These are phyloP conservation scores for Didymella exigua DNA, from an alignment of 2,329 filamentous ascomycete species.

Conservation along the genomic window DNA sequence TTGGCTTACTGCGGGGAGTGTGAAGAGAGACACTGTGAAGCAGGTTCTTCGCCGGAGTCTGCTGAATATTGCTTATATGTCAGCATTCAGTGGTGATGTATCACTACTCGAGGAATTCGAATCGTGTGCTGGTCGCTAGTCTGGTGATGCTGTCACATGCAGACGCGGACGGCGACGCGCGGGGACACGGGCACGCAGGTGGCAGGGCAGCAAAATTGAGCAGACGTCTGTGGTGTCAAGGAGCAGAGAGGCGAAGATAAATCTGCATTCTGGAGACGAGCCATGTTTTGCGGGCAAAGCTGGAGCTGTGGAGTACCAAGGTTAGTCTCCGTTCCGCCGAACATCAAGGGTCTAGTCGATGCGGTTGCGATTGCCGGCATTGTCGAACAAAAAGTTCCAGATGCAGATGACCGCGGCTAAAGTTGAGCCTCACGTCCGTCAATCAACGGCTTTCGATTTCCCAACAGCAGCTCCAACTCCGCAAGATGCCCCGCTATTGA, in stretches of 20 bases:
- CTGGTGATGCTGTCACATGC: slow-evolving; percentile 39
- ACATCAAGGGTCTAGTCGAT: slow-evolving; percentile 13
- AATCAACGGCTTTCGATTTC: slow-evolving; percentile 11
- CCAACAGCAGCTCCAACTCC: not conserved
- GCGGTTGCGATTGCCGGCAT: slow-evolving; percentile 14
- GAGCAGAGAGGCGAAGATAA: slow-evolving; percentile 13
- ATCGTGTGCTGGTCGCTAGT: slow-evolving; percentile 5
- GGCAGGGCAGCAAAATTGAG: not conserved
- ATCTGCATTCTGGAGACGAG: slow-evolving; percentile 13
- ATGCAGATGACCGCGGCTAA: slow-evolving; percentile 12
- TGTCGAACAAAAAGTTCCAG: slow-evolving; percentile 12
- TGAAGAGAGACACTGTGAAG: not conserved
- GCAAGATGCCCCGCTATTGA: not conserved
- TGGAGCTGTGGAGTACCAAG: slow-evolving; percentile 24
- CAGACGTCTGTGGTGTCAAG: not conserved
- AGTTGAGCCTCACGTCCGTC: slow-evolving; percentile 16
- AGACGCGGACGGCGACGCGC: slow-evolving; percentile 25
- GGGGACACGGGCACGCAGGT: slow-evolving; percentile 13
- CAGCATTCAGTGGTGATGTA: not conserved
- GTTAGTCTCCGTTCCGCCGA: slow-evolving; percentile 14
- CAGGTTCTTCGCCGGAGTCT: not conserved
- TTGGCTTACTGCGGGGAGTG: slow-evolving; percentile 5
- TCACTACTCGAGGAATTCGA: not conserved
- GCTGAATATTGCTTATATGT: not conserved
- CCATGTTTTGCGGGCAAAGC: slow-evolving; percentile 25